Percentiles rank a stretch among this genome's conserved stretches.
Evolutionary conservation across 169 alveolate genomes (phyloP).

Genomic region (Cardiosporidium cionae): DNA sequence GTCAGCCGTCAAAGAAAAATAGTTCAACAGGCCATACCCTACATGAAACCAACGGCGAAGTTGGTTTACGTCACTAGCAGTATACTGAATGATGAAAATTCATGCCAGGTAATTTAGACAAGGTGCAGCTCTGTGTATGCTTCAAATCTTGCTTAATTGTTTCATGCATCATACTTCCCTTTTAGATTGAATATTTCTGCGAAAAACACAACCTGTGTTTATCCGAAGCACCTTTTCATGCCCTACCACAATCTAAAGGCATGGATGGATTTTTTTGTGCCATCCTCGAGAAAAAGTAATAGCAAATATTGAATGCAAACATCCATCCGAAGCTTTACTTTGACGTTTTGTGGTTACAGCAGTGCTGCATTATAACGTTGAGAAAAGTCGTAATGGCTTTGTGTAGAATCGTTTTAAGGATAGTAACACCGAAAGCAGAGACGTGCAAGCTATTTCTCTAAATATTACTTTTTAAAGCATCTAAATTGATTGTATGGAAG

Average conservation of each 20-base stretch:
- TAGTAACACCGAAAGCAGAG: too few relatives aligned
- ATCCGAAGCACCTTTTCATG: slow-evolving; percentile 67
- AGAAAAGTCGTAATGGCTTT: too few relatives aligned
- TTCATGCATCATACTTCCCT: background rate
- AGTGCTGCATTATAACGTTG: too few relatives aligned
- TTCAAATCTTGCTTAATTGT: background rate
- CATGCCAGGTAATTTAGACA: slow-evolving; percentile 43
- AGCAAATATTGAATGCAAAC: too few relatives aligned
- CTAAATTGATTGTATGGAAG: too few relatives aligned
- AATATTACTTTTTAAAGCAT: too few relatives aligned
- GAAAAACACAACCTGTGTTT: slow-evolving; percentile 52
- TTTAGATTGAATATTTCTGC: slow-evolving; percentile 12
- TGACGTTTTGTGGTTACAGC: too few relatives aligned
- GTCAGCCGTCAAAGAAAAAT: slow-evolving; percentile 57
- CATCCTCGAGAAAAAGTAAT: slow-evolving; percentile 55
- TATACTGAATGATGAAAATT: slow-evolving; percentile 72
- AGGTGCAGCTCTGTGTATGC: background rate
- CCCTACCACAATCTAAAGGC: slow-evolving; percentile 77
- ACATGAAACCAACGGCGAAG: slow-evolving; percentile 65
- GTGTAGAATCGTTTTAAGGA: too few relatives aligned
- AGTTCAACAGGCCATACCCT: slow-evolving; percentile 56
- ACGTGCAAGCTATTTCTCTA: too few relatives aligned
- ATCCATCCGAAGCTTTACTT: too few relatives aligned
- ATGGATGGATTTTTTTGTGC: slow-evolving; percentile 90
- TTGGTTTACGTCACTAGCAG: slow-evolving; percentile 83